Percentiles rank a stretch among this genome's conserved stretches.
Evolutionary conservation across 345 rosid genomes (phyloP).

Genomic region (Euphorbia lathyris): DNA sequence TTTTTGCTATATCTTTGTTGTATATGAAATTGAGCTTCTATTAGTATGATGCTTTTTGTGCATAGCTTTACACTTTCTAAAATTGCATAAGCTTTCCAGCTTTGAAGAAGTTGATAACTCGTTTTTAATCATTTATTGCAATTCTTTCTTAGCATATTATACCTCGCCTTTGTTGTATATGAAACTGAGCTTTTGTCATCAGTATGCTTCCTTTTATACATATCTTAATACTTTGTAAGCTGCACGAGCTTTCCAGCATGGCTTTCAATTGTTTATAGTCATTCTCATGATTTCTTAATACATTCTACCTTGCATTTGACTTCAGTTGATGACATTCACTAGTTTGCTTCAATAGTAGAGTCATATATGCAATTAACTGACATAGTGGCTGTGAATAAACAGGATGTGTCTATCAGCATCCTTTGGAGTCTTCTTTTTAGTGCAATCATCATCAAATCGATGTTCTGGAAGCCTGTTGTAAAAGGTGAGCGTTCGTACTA

Average conservation of each 20-base stretch:
- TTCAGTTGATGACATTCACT: neutral
- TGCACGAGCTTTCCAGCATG: neutral
- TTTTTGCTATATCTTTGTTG: neutral
- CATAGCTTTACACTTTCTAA: neutral
- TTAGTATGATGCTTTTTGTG: neutral
- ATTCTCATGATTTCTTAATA: neutral
- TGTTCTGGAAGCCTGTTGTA: conserved; percentile 44
- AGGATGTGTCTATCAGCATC: conserved; percentile 42
- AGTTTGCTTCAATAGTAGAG: neutral
- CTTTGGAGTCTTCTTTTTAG: conserved; percentile 48
- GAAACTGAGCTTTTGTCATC: neutral
- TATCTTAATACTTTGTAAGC: neutral
- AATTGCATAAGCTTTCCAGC: neutral
- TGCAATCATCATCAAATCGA: conserved; percentile 42
- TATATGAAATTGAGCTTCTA: neutral
- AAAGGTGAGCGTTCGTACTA: conserved; percentile 46
- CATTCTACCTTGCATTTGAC: neutral
- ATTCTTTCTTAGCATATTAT: neutral
- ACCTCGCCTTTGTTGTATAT: neutral
- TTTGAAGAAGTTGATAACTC: neutral
- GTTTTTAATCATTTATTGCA: neutral
- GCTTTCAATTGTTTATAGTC: neutral
- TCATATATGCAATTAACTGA: conserved; percentile 21
- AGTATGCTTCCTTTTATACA: neutral
- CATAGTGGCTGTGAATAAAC: conserved; percentile 21